Percentiles rank a stretch among this genome's conserved stretches.
phyloP scores from a whole-genome alignment of 2,329 filamentous ascomycete species.

The Sporothrix globosa region DNA sequence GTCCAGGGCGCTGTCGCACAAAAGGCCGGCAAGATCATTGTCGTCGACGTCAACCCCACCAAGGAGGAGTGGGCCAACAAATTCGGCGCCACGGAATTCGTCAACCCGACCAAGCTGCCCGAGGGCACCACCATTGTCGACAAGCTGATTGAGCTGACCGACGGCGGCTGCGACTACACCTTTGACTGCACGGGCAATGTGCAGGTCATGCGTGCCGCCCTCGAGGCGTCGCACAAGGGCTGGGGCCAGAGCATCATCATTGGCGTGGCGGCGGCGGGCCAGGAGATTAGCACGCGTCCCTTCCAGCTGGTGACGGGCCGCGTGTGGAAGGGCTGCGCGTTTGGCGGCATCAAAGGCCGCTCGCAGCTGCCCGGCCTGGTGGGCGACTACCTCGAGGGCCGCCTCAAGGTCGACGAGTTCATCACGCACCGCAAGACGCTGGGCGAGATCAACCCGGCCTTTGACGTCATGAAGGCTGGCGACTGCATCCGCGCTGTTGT shows the following conservation, averaged over 20 bases:
- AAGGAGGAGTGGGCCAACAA: slow-evolving; percentile 93
- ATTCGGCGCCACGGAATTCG: slow-evolving; percentile 95
- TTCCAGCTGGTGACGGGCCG: slow-evolving; percentile 99
- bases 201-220: slow-evolving; percentile 88
- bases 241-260: slow-evolving; percentile 99
- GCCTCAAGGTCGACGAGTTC: slow-evolving; percentile 98
- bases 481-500: slow-evolving; percentile 97
- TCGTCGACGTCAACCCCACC: slow-evolving; percentile 74
- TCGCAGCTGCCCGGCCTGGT: slow-evolving; percentile 87
- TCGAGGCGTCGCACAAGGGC: slow-evolving; percentile 98
- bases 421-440: slow-evolving; percentile 93
- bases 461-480: slow-evolving; percentile 87
- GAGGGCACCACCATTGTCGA: slow-evolving; percentile 82
- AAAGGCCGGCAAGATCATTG: slow-evolving; percentile 76
- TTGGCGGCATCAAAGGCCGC: slow-evolving; percentile 97
- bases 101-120: slow-evolving; percentile 80
- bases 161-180: slow-evolving; percentile 97
- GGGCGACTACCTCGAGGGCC: slow-evolving; percentile 82
- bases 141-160: slow-evolving; percentile 94
- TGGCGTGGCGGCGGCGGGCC: slow-evolving; percentile 91
- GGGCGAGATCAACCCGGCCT: slow-evolving; percentile 83
- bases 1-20: slow-evolving; percentile 91
- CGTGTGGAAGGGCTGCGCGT: slow-evolving; percentile 97
- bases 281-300: slow-evolving; percentile 87
- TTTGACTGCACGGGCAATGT: slow-evolving; percentile 99